Conservation (phyloP, 352 stramenopile genomes). For the Pythium dissotocum region DNA sequence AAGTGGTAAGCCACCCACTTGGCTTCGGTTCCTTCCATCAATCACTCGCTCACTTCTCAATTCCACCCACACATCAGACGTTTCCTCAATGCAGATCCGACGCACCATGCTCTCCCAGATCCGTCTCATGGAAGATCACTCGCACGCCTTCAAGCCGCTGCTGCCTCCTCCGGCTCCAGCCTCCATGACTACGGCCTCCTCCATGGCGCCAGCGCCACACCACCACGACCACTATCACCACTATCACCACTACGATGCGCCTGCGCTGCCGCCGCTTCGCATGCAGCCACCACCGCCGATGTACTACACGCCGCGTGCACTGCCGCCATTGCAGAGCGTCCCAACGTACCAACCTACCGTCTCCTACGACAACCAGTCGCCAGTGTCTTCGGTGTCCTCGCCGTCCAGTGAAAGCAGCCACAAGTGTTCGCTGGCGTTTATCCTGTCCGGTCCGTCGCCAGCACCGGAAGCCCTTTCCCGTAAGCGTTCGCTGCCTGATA, state of each 20-base stretch:
- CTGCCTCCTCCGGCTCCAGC: constrained; percentile 1
- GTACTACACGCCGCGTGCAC: not conserved
- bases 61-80: constrained; percentile 11
- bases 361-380: not conserved
- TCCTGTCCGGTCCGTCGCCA: constrained; percentile 6
- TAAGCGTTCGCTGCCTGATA: not conserved
- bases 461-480: not conserved
- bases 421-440: constrained; percentile 16
- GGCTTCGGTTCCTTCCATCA: not conserved
- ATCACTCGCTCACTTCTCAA: constrained; percentile 10
- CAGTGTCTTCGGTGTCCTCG: not conserved
- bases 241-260: not conserved
- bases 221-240: not conserved
- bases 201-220: not conserved
- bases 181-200: no score
- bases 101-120: constrained; percentile 30
- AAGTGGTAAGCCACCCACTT: not conserved
- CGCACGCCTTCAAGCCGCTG: constrained; percentile 1
- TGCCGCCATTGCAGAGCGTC: not conserved
- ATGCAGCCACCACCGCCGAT: not conserved
- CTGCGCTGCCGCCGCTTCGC: constrained; percentile 20
- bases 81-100: constrained; percentile 14
- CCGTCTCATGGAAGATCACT: constrained; percentile 9
- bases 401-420: constrained; percentile 6
- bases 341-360: not conserved